Conservation (phyloP, 176 grass and related monocot species). For the Chloris gayana region DNA sequence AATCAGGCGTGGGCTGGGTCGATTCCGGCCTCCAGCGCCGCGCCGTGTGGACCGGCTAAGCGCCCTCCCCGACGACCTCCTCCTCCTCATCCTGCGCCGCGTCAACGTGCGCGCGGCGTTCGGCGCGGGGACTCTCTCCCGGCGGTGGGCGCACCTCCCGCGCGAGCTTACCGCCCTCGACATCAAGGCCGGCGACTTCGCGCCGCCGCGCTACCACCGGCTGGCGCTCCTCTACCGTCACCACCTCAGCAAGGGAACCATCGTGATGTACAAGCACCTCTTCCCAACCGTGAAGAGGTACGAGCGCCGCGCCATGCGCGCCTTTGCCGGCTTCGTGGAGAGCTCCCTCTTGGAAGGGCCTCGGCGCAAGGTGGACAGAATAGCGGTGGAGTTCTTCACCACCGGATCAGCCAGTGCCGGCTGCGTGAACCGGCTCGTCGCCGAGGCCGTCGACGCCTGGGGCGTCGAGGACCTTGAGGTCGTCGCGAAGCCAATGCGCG, state of each 20-base stretch:
- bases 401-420: background rate
- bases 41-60: background rate
- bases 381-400: slow-evolving; percentile 3
- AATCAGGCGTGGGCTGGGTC: background rate
- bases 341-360: background rate
- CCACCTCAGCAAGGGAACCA: too few species aligned
- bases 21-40: background rate
- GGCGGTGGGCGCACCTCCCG: slow-evolving; percentile 11
- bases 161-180: slow-evolving; percentile 2
- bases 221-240: background rate
- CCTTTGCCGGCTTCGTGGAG: too few species aligned
- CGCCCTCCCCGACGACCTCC: slow-evolving; percentile 28
- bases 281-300: background rate
- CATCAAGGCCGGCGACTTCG: background rate
- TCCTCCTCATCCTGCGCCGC: slow-evolving; percentile 17
- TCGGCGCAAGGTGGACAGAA: background rate
- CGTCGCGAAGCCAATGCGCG: background rate
- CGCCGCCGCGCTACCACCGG: slow-evolving; percentile 20
- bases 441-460: slow-evolving; percentile 15
- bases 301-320: slow-evolving; percentile 29
- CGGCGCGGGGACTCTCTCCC: background rate
- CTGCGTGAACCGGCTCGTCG: slow-evolving; percentile 2
- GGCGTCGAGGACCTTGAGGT: slow-evolving; percentile 29
- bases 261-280: background rate
- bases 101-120: slow-evolving; percentile 26